These are phyloP conservation scores for Vaucheria bursata DNA, from an alignment of 352 stramenopile genomes.

Conservation along the genomic window DNA sequence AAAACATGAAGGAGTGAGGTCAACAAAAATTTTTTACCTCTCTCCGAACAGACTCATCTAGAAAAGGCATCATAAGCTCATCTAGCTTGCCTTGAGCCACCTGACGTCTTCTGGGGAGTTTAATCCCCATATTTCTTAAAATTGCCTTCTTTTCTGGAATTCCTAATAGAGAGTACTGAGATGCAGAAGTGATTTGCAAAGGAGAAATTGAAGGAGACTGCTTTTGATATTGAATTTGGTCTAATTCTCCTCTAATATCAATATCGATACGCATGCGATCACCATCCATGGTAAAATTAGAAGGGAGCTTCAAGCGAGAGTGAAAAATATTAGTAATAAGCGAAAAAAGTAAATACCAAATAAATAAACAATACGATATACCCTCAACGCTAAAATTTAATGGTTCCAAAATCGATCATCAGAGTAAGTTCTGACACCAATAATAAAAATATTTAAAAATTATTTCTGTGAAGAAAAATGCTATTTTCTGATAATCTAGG, in stretches of 20 bases:
- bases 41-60: conserved; percentile 58
- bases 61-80: conserved; percentile 57
- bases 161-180: neutral
- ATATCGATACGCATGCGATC: conserved; percentile 53
- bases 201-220: neutral
- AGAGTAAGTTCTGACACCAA: too few relatives aligned
- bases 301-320: neutral
- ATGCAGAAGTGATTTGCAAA: neutral
- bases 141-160: neutral
- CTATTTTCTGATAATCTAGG: neutral
- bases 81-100: conserved; percentile 50
- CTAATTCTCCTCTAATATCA: conserved; percentile 49
- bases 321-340: too few relatives aligned
- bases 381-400: too few relatives aligned
- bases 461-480: too few relatives aligned
- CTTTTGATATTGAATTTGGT: conserved; percentile 4
- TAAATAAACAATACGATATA: too few relatives aligned
- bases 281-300: conserved; percentile 47
- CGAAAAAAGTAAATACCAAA: too few relatives aligned
- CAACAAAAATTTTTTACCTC: conserved; percentile 42
- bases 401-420: too few relatives aligned
- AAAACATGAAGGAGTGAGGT: too few relatives aligned
- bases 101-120: conserved; percentile 30
- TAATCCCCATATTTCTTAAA: conserved; percentile 48
- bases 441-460: too few relatives aligned